phyloP scores from a whole-genome alignment of 345 rosid species.

The Fremontodendron californicum region DNA sequence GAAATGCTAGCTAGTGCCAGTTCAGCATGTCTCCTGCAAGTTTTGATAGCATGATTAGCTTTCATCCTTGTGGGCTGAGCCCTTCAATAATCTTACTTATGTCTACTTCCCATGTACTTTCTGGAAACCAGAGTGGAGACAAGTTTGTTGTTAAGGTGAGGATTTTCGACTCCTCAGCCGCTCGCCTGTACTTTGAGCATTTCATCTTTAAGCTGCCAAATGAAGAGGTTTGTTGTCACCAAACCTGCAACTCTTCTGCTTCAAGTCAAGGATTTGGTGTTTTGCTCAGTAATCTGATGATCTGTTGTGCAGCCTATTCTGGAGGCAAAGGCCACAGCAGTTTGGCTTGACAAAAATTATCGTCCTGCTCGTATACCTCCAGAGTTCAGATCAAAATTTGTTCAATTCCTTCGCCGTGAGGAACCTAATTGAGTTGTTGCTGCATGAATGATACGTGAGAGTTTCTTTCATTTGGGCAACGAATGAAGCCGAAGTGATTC shows the following conservation, averaged over 20 bases:
- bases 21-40: not conserved
- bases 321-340: conserved; percentile 73
- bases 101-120: conserved; percentile 7
- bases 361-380: conserved; percentile 74
- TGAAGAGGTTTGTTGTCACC: conserved; percentile 48
- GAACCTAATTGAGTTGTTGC: conserved; percentile 31
- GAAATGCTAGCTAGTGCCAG: not conserved
- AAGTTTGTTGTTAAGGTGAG: conserved; percentile 63
- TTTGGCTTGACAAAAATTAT: conserved; percentile 80
- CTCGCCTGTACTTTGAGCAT: conserved; percentile 69
- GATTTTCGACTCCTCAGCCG: conserved; percentile 65
- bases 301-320: conserved; percentile 46
- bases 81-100: not conserved
- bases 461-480: not conserved
- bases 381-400: conserved; percentile 54
- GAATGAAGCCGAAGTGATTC: not conserved
- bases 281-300: conserved; percentile 1
- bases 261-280: not conserved
- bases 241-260: not conserved
- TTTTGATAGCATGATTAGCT: not conserved
- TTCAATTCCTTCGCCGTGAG: conserved; percentile 40
- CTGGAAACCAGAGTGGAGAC: conserved; percentile 57
- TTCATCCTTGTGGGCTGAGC: not conserved
- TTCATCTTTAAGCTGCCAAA: conserved; percentile 67
- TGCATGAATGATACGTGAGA: not conserved